Conservation (phyloP, 2,329 filamentous ascomycete genomes). For the Trichophyton schoenleinii region DNA sequence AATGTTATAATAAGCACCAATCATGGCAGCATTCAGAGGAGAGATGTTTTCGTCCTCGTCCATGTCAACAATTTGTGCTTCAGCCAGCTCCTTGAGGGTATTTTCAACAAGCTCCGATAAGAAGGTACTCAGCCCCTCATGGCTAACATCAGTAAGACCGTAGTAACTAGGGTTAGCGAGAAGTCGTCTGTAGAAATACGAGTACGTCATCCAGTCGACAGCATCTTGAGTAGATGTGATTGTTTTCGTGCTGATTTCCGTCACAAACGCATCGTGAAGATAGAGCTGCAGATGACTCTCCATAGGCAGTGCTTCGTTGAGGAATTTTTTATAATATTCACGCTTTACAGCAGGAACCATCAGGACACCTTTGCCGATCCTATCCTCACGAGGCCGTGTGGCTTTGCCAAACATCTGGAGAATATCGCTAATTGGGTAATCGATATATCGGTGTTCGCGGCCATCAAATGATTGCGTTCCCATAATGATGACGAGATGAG, state of each 20-base stretch:
- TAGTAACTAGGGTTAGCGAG: conserved; percentile 96
- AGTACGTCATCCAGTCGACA: conserved; percentile 97
- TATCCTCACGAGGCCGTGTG: conserved; percentile 63
- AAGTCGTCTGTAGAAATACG: conserved; percentile 91
- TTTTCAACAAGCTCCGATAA: conserved; percentile 90
- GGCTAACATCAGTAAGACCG: conserved; percentile 71
- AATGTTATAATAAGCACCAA: conserved; percentile 97
- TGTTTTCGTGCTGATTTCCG: conserved; percentile 91
- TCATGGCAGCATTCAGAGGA: conserved; percentile 92
- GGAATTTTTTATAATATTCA: conserved; percentile 97
- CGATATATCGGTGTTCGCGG: conserved; percentile 89
- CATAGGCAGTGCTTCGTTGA: conserved; percentile 88
- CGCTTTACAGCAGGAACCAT: conserved; percentile 93
- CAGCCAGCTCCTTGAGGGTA: conserved; percentile 76
- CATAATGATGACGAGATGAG: conserved; percentile 91
- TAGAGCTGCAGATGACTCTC: conserved; percentile 88
- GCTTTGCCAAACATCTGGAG: conserved; percentile 98
- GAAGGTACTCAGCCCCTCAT: conserved; percentile 87
- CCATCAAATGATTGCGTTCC: conserved; percentile 96
- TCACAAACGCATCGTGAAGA: conserved; percentile 90
- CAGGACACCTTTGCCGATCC: conserved; percentile 75
- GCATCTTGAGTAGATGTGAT: conserved; percentile 93
- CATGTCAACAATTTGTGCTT: conserved; percentile 90
- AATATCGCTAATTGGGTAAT: conserved; percentile 88
- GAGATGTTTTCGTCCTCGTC: conserved; percentile 85